Evolutionary conservation across 441 rosid genomes (phyloP), one percentile per base, ranked within the genome.

Genomic region (Adansonia gregorii): DNA sequence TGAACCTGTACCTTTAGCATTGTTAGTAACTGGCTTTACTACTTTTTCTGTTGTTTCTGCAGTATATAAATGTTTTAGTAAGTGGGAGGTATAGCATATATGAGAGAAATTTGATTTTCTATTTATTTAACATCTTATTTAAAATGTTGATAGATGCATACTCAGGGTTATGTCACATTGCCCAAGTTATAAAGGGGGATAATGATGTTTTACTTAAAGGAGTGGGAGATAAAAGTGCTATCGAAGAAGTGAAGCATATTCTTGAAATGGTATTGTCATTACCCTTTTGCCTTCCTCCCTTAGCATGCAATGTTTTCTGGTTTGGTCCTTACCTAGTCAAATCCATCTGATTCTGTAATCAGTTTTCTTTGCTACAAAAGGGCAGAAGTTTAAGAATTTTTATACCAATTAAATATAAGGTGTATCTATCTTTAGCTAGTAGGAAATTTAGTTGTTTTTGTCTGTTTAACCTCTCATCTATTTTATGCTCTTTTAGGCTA

Each of bases 201-300:
- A 78, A 83, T 27, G 89, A 88, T 85, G 78, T 45, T 74, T 82
- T 92, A 15, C 87, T 92, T 51, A 91, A 84, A 85, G 89, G 92
- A 67, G 82, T 85, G 61, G 87, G 72, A 77, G 97, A 93, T 79
- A 90, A 79, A 84, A 79, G 82, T 75, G 73, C 79, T 74, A 75
- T 85, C 55, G 91, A 88, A 81, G 96, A 95, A 83, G 89, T 95
- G 75, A 93, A 92, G 83, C 87, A 79, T 22, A 81, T 93, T 60
- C 91, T 93, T 82, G 97, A 90, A 73, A 85, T 86, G 97, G 97
- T 91, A 85, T 63, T 78, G 41, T 67, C 66, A 35, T 78, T 51
- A 17, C 49, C 35, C 3, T 55, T 78, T 54, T 20, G 17, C 58
- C 2, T 19, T 78, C 72, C 76, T n/a, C 19, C 54, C 19, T n/a